Evolutionary conservation across 306 rosid species (phyloP).

Genomic region (Acacia acuminata): DNA sequence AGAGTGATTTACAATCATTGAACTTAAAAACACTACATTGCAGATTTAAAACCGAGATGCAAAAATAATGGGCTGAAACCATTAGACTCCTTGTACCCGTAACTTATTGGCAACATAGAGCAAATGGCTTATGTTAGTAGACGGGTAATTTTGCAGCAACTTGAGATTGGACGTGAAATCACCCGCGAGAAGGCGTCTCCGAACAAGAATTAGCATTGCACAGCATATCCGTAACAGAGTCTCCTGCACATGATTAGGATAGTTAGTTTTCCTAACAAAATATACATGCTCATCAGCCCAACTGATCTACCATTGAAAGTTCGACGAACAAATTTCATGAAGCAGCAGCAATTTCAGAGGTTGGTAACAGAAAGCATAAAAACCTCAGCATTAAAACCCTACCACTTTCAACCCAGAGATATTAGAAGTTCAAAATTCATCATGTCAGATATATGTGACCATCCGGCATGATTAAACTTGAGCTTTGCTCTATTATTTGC

Average conservation of each 20-base stretch:
- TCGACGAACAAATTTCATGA: conserved; percentile 21
- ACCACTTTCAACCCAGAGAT: not conserved
- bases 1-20: conserved; percentile 53
- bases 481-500: conserved; percentile 18
- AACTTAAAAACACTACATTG: conserved; percentile 19
- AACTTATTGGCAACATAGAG: conserved; percentile 96
- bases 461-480: conserved; percentile 12
- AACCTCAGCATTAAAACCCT: not conserved
- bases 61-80: conserved; percentile 10
- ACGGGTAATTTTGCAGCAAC: conserved; percentile 85
- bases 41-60: conserved; percentile 26
- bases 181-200: conserved; percentile 91
- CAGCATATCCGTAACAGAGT: conserved; percentile 94
- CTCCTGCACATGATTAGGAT: conserved; percentile 55
- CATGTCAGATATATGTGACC: not conserved
- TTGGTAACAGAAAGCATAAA: not conserved
- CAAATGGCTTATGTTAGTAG: conserved; percentile 93
- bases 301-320: conserved; percentile 12
- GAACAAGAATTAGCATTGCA: conserved; percentile 90
- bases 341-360: conserved; percentile 18
- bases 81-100: conserved; percentile 69
- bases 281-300: conserved; percentile 4
- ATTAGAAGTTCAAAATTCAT: not conserved
- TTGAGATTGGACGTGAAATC: conserved; percentile 98
- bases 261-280: conserved; percentile 25